These are phyloP conservation scores for Holtermanniella nyarrowii DNA, from an alignment of 768 basidiomycete species.

Conservation along the genomic window DNA sequence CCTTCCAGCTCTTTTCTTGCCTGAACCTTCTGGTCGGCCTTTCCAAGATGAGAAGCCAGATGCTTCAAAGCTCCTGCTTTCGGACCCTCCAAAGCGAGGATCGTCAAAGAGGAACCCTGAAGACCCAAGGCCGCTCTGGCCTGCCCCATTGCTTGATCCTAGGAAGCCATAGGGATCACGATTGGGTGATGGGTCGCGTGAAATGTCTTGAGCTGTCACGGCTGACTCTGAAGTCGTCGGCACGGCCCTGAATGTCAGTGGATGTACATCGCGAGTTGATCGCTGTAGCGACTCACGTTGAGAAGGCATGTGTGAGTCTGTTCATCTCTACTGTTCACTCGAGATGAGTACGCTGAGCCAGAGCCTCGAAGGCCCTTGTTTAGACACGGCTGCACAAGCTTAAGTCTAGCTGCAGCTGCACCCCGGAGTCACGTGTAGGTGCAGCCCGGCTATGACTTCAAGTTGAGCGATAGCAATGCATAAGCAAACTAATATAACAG, in stretches of 20 bases:
- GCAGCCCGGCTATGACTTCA: no score
- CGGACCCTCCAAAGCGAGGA: slow-evolving; percentile 1
- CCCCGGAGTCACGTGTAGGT: no score
- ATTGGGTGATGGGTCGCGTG: slow-evolving; percentile 11
- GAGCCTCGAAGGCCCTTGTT: no score
- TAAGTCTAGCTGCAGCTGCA: no score
- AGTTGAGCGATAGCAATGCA: no score
- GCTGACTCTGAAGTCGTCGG: neutral
- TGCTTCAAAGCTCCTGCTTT: slow-evolving; percentile 4
- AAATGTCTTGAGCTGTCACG: neutral
- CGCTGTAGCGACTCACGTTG: slow-evolving; percentile 8
- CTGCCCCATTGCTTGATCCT: slow-evolving; percentile 1
- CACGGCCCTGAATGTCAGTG: neutral
- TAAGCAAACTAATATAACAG: no score
- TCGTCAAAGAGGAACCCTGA: slow-evolving; percentile 7
- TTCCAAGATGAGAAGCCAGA: slow-evolving; percentile 5
- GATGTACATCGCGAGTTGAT: neutral
- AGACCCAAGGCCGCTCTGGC: slow-evolving; percentile 4
- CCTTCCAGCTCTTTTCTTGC: neutral
- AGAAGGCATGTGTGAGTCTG: slow-evolving; percentile 20
- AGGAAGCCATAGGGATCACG: slow-evolving; percentile 5
- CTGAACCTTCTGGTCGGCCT: slow-evolving; percentile 15
- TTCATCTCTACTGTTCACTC: slow-evolving; percentile 19
- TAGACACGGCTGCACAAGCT: no score
- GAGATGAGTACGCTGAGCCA: neutral